Percentiles rank a stretch among this genome's conserved stretches.
phyloP scores from a whole-genome alignment of 148 eudicot genomes.

The Limonium bicolor region DNA sequence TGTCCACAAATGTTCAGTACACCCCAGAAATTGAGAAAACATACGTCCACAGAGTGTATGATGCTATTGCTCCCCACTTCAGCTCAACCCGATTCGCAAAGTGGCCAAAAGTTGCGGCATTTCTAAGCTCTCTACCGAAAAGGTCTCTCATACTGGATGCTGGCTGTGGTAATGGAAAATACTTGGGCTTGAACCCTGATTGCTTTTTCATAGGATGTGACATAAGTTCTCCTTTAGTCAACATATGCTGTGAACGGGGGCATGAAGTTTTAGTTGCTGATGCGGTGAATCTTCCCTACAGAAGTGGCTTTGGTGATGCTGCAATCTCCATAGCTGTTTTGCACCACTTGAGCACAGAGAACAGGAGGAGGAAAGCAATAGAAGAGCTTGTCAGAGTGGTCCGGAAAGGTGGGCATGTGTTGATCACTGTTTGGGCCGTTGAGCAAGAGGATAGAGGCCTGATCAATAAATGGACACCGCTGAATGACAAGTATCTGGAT shows the following conservation, averaged over 20 bases:
- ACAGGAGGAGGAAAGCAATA: conserved; percentile 71
- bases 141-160: conserved; percentile 86
- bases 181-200: conserved; percentile 58
- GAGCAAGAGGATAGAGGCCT: conserved; percentile 80
- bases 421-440: conserved; percentile 94
- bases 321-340: conserved; percentile 93
- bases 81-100: conserved; percentile 90
- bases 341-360: conserved; percentile 79
- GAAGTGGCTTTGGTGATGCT: conserved; percentile 71
- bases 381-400: conserved; percentile 87
- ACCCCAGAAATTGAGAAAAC: conserved; percentile 95
- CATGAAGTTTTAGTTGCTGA: conserved; percentile 86
- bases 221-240: conserved; percentile 61
- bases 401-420: conserved; percentile 62
- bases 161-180: conserved; percentile 97
- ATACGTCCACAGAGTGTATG: conserved; percentile 88
- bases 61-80: conserved; percentile 96
- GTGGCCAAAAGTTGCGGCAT: conserved; percentile 90
- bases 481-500: conserved; percentile 50
- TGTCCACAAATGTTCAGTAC: no score
- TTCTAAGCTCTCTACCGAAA: conserved; percentile 51
- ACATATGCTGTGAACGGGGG: conserved; percentile 70
- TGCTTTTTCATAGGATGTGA: conserved; percentile 88
- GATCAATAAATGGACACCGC: conserved; percentile 87
- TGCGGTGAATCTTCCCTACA: conserved; percentile 87